Conservation (phyloP, 441 rosid species). For the Pelargonium myrrhifolium region DNA sequence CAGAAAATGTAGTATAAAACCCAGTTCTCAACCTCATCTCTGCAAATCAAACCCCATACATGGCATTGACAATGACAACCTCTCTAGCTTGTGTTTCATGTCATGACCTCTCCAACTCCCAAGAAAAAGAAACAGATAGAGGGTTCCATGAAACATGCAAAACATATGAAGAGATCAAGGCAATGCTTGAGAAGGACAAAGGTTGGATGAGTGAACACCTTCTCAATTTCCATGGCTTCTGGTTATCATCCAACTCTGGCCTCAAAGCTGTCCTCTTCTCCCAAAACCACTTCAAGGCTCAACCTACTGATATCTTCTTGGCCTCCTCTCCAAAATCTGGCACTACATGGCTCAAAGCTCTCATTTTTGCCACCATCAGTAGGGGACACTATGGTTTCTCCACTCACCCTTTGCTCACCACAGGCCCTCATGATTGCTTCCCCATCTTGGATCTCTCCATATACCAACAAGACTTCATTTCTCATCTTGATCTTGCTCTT, state of each 20-base stretch:
- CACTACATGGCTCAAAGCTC: conserved; percentile 41
- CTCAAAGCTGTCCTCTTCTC: background rate
- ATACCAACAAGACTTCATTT: background rate
- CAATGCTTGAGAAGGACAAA: background rate
- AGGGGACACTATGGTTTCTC: conserved; percentile 7
- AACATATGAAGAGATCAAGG: background rate
- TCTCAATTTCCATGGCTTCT: background rate
- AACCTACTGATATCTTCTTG: conserved; percentile 12
- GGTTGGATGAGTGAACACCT: background rate
- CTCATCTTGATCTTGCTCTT: background rate
- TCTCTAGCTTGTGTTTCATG: background rate
- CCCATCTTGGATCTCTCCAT: background rate
- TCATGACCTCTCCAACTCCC: background rate
- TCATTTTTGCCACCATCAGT: conserved; percentile 24
- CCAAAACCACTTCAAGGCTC: background rate
- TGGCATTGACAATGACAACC: background rate
- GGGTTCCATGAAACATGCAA: background rate
- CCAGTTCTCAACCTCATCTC: no score
- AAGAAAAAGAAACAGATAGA: background rate
- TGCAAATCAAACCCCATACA: background rate
- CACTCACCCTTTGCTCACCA: conserved; percentile 22
- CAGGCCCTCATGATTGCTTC: conserved; percentile 22
- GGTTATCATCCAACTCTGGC: background rate
- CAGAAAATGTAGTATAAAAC: no score
- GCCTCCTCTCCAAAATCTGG: conserved; percentile 36